Evolutionary conservation across 148 eudicot genomes (phyloP).

Genomic region (Dysphania ambrosioides): DNA sequence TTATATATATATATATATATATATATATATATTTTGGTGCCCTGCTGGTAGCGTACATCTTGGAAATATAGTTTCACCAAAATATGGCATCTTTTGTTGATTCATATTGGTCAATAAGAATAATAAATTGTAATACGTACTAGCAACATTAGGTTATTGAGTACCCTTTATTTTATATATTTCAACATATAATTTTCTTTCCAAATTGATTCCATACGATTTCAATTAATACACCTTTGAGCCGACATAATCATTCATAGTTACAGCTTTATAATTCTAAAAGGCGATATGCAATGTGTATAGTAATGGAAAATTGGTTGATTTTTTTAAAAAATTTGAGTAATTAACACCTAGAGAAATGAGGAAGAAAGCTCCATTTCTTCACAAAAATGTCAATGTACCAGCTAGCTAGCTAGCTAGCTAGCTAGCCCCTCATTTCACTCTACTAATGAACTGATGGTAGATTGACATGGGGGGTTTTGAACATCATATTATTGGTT

Average conservation of each 20-base stretch:
- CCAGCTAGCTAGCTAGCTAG: conserved; percentile 19
- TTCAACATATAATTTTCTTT: background rate
- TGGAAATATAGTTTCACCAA: conserved; percentile 14
- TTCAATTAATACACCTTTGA: conserved; percentile 18
- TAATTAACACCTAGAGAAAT: too few species aligned
- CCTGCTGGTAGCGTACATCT: conserved; percentile 12
- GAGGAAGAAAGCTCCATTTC: background rate
- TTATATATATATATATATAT: background rate
- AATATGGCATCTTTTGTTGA: conserved; percentile 26
- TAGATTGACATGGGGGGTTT: background rate
- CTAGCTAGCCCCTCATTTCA: conserved; percentile 13
- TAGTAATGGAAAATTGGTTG: background rate
- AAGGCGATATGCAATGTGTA: too few species aligned
- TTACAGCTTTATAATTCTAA: background rate
- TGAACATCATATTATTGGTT: conserved; percentile 12
- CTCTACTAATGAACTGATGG: conserved; percentile 19
- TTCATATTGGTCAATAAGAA: conserved; percentile 2
- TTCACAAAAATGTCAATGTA: background rate
- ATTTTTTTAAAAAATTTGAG: too few species aligned
- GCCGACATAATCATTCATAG: conserved; percentile 11
- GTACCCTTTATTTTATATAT: background rate
- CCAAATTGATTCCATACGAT: conserved; percentile 23
- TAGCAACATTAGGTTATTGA: background rate
- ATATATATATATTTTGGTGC: background rate
- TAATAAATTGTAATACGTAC: background rate